A percentile compares a stretch with the other conserved stretches of the same genome.
Conservation (phyloP, 164 flowering plant species). For the Tetracentron sinense region DNA sequence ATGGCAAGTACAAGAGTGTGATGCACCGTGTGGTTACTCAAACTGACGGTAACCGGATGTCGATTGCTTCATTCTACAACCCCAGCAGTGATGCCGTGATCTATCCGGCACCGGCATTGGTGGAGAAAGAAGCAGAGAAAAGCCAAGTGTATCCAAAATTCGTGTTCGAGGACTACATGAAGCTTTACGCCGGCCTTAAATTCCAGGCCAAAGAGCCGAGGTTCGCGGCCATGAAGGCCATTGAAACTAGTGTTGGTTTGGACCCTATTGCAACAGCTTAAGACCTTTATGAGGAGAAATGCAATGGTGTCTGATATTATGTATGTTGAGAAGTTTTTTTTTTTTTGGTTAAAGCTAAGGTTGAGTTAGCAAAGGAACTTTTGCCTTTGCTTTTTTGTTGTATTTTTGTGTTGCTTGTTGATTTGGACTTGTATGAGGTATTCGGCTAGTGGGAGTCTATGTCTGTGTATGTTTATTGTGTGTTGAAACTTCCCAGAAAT, state of each 20-base stretch:
- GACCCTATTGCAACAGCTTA: slow-evolving; percentile 59
- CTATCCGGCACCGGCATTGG: slow-evolving; percentile 61
- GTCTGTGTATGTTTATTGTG: no score
- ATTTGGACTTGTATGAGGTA: no score
- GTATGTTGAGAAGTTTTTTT: no score
- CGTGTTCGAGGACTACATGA: slow-evolving; percentile 92
- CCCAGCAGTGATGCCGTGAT: slow-evolving; percentile 84
- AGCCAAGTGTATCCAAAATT: slow-evolving; percentile 64
- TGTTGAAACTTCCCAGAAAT: no score
- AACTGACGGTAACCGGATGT: slow-evolving; percentile 72
- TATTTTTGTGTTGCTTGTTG: no score
- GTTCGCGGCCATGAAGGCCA: slow-evolving; percentile 75
- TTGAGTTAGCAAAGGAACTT: no score
- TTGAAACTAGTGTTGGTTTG: slow-evolving; percentile 29
- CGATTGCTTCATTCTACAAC: slow-evolving; percentile 89
- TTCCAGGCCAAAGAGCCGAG: slow-evolving; percentile 92
- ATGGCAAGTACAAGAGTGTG: slow-evolving; percentile 94
- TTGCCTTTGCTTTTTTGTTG: no score
- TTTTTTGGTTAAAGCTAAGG: no score
- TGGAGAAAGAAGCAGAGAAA: slow-evolving; percentile 46
- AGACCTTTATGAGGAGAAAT: no score
- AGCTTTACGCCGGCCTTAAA: slow-evolving; percentile 65
- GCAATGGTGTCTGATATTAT: no score
- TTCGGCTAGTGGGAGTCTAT: no score
- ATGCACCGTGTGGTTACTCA: slow-evolving; percentile 80